Conservation (phyloP, 495 filamentous ascomycete species). For the Immersiella caudata region DNA sequence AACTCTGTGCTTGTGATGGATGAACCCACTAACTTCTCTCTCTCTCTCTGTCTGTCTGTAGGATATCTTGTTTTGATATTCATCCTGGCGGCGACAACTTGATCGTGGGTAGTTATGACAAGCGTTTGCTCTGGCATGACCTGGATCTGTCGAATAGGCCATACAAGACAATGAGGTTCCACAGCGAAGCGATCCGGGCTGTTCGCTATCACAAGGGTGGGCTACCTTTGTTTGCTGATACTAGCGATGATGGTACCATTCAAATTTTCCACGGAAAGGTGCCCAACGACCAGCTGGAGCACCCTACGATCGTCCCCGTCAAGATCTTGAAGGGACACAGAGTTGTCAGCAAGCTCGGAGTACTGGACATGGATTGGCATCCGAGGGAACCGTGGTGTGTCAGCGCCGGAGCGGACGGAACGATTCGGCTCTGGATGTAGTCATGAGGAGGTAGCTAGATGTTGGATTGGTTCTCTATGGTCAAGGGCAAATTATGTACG, state of each 20-base stretch:
- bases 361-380: constrained; percentile 95
- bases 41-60: constrained; percentile 46
- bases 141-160: constrained; percentile 86
- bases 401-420: constrained; percentile 92
- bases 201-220: constrained; percentile 84
- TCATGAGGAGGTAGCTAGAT: not conserved
- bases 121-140: constrained; percentile 94
- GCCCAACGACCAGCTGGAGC: constrained; percentile 89
- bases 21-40: constrained; percentile 18
- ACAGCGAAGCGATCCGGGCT: constrained; percentile 83
- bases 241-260: constrained; percentile 87
- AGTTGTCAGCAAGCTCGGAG: constrained; percentile 77
- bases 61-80: constrained; percentile 92
- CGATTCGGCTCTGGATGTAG: constrained; percentile 54
- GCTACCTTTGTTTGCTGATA: constrained; percentile 88
- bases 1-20: not conserved
- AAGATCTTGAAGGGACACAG: constrained; percentile 92
- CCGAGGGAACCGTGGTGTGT: constrained; percentile 89
- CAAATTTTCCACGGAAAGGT: constrained; percentile 98
- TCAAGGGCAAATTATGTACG: constrained; percentile 17
- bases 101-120: constrained; percentile 91
- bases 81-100: constrained; percentile 93
- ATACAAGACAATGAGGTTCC: constrained; percentile 95
- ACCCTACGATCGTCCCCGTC: constrained; percentile 91
- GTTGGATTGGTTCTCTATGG: not conserved